Base-by-base conservation (phyloP, 1,284 basidiomycete species). In the Irpex sp. region DNA sequence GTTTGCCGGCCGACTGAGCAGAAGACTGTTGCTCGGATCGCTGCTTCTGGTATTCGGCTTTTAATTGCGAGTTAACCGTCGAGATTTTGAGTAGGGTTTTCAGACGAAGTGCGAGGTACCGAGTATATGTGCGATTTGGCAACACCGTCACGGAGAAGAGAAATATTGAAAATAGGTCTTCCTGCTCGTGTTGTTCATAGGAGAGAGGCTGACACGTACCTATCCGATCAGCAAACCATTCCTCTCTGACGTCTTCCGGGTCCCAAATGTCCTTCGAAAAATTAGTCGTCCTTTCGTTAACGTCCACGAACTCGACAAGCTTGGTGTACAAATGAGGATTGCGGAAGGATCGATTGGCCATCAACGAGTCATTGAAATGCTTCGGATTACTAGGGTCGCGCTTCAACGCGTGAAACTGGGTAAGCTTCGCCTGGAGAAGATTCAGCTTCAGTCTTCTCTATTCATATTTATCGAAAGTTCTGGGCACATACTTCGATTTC, bases 261-360 rank as follows among this genome's bases (percentile, higher is more conserved):
- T 91, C 82, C 93, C 92, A 93, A 2, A 90, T 72, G 19, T 80
- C 76, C 52, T 75, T 78, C 0, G 91, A 89, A 70, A 96, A 96
- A 67, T 93, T 92, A 0, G 89, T 91, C 11, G 84, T 80, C 9
- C 88, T 85, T 75, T 99, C 97, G 71, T 96, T 89, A 11, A 97
- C 89, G 64, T 91, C 89, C 8, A 97, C 87, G 75, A 96, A 93
- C 72, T 95, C 89, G 63, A 98, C 96, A 1, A 99, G 86, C 69
- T 96, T 94, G 3, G 92, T 82, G 74, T 97, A 97, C 9, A 98
- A 85, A 73, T 97, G 93, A 0, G 97, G 97, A 71, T 99, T 98
- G 34, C 94, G 89, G 76, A 98, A 98, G 0, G 93, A 87, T 31
- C 93, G 89, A 67, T 92, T 94, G 6, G 87, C 84, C 86, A 96